Percentiles rank a stretch among this genome's conserved stretches.
Evolutionary conservation across 2,329 filamentous ascomycete species (phyloP).

Genomic region (Fusarium kyushuense): DNA sequence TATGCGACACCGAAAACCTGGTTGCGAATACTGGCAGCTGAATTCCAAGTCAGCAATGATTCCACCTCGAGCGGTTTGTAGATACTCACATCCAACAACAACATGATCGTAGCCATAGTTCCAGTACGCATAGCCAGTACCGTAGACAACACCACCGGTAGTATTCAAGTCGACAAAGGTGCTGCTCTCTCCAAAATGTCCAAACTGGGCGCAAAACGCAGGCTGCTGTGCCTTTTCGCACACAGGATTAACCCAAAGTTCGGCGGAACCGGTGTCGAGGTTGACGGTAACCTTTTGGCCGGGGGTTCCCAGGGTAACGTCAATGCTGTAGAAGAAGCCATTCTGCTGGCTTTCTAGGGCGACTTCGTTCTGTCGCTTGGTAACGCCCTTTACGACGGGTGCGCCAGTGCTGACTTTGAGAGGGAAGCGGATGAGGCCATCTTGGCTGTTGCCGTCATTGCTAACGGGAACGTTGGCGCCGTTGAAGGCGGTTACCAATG

Average conservation of each 20-base stretch:
- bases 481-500: conserved; percentile 40
- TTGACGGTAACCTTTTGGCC: conserved; percentile 55
- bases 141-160: conserved; percentile 49
- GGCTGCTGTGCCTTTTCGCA: conserved; percentile 51
- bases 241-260: conserved; percentile 59
- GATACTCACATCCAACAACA: conserved; percentile 50
- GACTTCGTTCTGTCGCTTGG: conserved; percentile 49
- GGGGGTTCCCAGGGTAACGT: conserved; percentile 55
- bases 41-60: conserved; percentile 2
- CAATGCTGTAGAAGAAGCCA: conserved; percentile 56
- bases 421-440: conserved; percentile 50
- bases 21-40: conserved; percentile 50
- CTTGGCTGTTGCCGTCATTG: conserved; percentile 33
- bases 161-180: conserved; percentile 48
- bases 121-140: conserved; percentile 50
- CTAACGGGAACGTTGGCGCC: conserved; percentile 11
- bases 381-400: conserved; percentile 45
- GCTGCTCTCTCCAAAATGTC: conserved; percentile 49
- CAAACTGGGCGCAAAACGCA: conserved; percentile 47
- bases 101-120: conserved; percentile 53
- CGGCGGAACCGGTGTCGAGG: conserved; percentile 57
- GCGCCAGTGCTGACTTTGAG: conserved; percentile 48
- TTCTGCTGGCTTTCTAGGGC: conserved; percentile 44
- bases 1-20: conserved; percentile 55
- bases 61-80: neutral